Conservation (phyloP, 1,284 basidiomycete species). For the Wolfiporia cocos region DNA sequence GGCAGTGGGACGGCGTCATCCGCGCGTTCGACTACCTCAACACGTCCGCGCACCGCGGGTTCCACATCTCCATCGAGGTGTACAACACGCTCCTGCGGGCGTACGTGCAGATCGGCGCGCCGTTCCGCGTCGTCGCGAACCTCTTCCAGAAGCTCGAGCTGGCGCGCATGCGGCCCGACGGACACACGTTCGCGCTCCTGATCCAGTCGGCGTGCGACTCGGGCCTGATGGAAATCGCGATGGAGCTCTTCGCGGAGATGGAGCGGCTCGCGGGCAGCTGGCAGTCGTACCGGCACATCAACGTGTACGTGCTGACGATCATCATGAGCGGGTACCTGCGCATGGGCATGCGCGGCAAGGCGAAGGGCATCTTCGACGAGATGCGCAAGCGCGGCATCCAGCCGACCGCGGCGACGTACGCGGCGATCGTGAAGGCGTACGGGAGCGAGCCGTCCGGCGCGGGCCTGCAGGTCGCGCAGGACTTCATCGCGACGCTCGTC, state of each 20-base stretch:
- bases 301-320: conserved; percentile 73
- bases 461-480: conserved; percentile 51
- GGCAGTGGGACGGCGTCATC: conserved; percentile 74
- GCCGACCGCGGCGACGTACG: conserved; percentile 71
- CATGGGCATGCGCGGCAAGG: conserved; percentile 45
- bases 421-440: conserved; percentile 64
- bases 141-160: conserved; percentile 59
- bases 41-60: conserved; percentile 27
- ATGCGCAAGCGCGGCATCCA: conserved; percentile 67
- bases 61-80: conserved; percentile 47
- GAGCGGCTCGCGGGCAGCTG: conserved; percentile 35
- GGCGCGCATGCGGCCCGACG: conserved; percentile 50
- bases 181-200: conserved; percentile 68
- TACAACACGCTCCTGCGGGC: conserved; percentile 85
- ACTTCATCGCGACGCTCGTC: conserved; percentile 52
- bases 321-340: conserved; percentile 80
- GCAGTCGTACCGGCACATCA: conserved; percentile 37
- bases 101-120: conserved; percentile 76
- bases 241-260: conserved; percentile 67
- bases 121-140: conserved; percentile 60
- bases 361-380: conserved; percentile 68
- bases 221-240: conserved; percentile 61
- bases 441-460: conserved; percentile 40
- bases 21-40: conserved; percentile 68
- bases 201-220: conserved; percentile 84